A percentile compares a stretch with the other conserved stretches of the same genome.
These are phyloP conservation scores for Tulasnella sp. DNA, from an alignment of 768 basidiomycete genomes.

Conservation along the genomic window DNA sequence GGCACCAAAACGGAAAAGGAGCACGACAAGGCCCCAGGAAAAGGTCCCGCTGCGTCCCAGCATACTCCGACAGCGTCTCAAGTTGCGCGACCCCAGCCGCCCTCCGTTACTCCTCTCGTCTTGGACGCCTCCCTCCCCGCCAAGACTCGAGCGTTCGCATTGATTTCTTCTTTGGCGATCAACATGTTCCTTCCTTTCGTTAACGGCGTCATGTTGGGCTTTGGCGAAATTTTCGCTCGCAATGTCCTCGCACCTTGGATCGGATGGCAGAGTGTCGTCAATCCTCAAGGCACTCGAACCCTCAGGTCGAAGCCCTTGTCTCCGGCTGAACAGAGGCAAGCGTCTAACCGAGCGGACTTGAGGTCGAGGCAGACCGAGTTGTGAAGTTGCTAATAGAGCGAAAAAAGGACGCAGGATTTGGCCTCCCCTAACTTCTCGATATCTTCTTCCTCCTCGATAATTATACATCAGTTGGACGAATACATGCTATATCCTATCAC, in stretches of 20 bases:
- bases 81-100: conserved; percentile 39
- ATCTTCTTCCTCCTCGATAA: not conserved
- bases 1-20: conserved; percentile 13
- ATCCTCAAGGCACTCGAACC: conserved; percentile 25
- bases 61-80: conserved; percentile 16
- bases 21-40: conserved; percentile 17
- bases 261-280: conserved; percentile 40
- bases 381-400: not conserved
- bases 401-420: not conserved
- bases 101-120: conserved; percentile 66
- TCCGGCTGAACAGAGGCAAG: conserved; percentile 11
- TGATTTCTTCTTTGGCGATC: conserved; percentile 76
- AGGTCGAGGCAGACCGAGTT: not conserved
- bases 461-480: conserved; percentile 10
- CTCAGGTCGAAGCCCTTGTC: conserved; percentile 13
- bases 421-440: not conserved
- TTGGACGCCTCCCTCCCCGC: conserved; percentile 69
- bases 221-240: conserved; percentile 83
- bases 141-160: conserved; percentile 67
- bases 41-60: not conserved
- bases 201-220: conserved; percentile 96
- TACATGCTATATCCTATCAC: conserved; percentile 12
- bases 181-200: conserved; percentile 87
- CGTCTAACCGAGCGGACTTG: not conserved
- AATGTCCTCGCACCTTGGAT: conserved; percentile 44